Evolutionary conservation across 148 eudicot species (phyloP).

Genomic region (Rhododendron simsii): DNA sequence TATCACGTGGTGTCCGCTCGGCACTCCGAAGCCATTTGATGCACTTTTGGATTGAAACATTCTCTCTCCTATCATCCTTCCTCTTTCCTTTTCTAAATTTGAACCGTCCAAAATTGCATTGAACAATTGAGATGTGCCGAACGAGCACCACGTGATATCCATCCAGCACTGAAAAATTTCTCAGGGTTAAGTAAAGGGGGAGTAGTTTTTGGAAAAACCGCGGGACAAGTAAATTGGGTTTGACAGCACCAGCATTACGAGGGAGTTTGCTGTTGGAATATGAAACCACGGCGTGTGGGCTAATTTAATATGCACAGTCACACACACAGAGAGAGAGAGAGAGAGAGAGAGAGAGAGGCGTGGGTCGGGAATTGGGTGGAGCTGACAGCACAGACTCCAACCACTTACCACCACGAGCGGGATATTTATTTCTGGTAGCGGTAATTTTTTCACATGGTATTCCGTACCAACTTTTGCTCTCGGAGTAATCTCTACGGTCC

Average conservation of each 20-base stretch:
- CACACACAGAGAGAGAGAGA: neutral
- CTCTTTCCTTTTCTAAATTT: too few relatives aligned
- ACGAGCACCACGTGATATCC: too few relatives aligned
- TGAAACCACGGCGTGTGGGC: conserved; percentile 5
- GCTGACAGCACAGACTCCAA: conserved; percentile 4
- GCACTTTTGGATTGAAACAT: too few relatives aligned
- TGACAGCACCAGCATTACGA: neutral
- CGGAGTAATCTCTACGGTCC: too few relatives aligned
- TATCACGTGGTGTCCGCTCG: too few relatives aligned
- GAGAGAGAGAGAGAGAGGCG: neutral
- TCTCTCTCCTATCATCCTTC: too few relatives aligned
- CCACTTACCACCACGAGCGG: neutral
- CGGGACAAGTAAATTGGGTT: neutral
- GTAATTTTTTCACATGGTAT: too few relatives aligned
- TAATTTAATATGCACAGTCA: neutral
- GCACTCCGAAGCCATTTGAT: too few relatives aligned
- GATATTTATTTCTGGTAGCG: neutral
- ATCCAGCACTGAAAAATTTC: too few relatives aligned
- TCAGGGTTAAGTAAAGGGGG: neutral
- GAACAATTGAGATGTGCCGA: rapidly evolving
- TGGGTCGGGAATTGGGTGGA: neutral
- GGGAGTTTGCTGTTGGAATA: conserved; percentile 2
- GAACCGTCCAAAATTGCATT: too few relatives aligned
- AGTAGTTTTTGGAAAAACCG: neutral
- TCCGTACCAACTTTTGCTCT: too few relatives aligned